Percentiles rank a stretch among this genome's conserved stretches.
These are phyloP conservation scores for Diphasiastrum complanatum DNA, from an alignment of 83 land plant genomes.

Conservation along the genomic window DNA sequence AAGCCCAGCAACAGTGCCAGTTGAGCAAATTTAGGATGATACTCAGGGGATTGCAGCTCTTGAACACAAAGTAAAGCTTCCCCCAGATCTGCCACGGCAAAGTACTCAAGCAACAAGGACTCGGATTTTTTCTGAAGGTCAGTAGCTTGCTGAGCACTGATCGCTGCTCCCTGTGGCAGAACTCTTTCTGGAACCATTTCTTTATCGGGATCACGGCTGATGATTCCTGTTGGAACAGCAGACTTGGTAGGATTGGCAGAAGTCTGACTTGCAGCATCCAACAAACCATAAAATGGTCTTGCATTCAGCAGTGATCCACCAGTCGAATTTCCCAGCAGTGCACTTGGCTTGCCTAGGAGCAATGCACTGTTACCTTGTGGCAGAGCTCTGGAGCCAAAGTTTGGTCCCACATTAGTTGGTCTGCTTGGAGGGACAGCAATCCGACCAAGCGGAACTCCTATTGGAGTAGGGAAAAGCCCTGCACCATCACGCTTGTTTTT, in stretches of 20 bases:
- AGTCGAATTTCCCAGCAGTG: slow-evolving; percentile 50
- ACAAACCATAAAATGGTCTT: slow-evolving; percentile 4
- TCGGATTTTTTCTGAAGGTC: slow-evolving; percentile 52
- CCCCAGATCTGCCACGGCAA: slow-evolving; percentile 41
- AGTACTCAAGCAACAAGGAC: slow-evolving; percentile 73
- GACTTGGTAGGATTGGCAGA: slow-evolving; percentile 5
- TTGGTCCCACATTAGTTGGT: slow-evolving; percentile 34
- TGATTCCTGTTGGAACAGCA: slow-evolving; percentile 18
- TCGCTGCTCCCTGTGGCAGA: slow-evolving; percentile 26
- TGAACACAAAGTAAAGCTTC: slow-evolving; percentile 82
- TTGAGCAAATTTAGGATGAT: slow-evolving; percentile 62
- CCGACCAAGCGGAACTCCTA: slow-evolving; percentile 8
- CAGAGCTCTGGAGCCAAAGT: slow-evolving; percentile 38
- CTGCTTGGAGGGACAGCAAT: slow-evolving; percentile 27
- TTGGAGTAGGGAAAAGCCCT: slow-evolving; percentile 18
- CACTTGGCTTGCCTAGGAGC: slow-evolving; percentile 55
- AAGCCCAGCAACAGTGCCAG: slow-evolving; percentile 51
- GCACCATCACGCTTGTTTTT: slow-evolving; percentile 7
- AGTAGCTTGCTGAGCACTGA: slow-evolving; percentile 20
- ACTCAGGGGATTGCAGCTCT: slow-evolving; percentile 62
- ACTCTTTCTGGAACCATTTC: slow-evolving; percentile 15
- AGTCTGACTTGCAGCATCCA: slow-evolving; percentile 17
- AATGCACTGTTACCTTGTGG: slow-evolving; percentile 63
- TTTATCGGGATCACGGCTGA: slow-evolving; percentile 14
- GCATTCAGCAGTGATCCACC: slow-evolving; percentile 2